phyloP scores from a whole-genome alignment of 331 rosid species.

The Quercus tomentella region DNA sequence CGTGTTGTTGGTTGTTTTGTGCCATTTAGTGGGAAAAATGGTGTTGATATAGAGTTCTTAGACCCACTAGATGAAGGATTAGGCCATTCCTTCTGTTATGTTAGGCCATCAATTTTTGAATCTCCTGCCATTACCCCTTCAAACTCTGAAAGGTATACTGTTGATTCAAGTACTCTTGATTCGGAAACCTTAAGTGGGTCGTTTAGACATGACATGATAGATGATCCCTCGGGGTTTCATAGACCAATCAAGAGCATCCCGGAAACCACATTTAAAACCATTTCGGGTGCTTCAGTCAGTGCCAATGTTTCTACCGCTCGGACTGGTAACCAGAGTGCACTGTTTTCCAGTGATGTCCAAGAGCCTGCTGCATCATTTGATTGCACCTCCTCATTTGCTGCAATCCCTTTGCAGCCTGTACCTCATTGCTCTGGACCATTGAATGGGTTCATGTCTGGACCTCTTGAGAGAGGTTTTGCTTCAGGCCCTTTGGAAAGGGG shows the following conservation, averaged over 20 bases:
- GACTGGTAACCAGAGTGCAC: slow-evolving; percentile 51
- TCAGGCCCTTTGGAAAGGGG: slow-evolving; percentile 57
- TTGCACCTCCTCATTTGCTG: slow-evolving; percentile 55
- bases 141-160: slow-evolving; percentile 55
- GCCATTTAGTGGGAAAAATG: slow-evolving; percentile 42
- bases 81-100: slow-evolving; percentile 65
- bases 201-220: slow-evolving; percentile 51
- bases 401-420: slow-evolving; percentile 65
- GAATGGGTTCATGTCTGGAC: slow-evolving; percentile 68
- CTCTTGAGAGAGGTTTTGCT: slow-evolving; percentile 49
- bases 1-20: slow-evolving; percentile 67
- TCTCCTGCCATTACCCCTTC: slow-evolving; percentile 68
- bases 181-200: slow-evolving; percentile 58
- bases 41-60: slow-evolving; percentile 56
- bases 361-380: slow-evolving; percentile 65
- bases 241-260: slow-evolving; percentile 40
- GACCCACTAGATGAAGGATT: slow-evolving; percentile 61
- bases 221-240: slow-evolving; percentile 30
- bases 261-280: slow-evolving; percentile 52
- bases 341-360: slow-evolving; percentile 33
- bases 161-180: slow-evolving; percentile 63
- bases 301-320: slow-evolving; percentile 61
- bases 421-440: slow-evolving; percentile 61
- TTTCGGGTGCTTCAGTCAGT: slow-evolving; percentile 64
- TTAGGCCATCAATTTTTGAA: slow-evolving; percentile 55